Conservation (phyloP, 2,329 filamentous ascomycete species). For the Xylaria arbuscula region DNA sequence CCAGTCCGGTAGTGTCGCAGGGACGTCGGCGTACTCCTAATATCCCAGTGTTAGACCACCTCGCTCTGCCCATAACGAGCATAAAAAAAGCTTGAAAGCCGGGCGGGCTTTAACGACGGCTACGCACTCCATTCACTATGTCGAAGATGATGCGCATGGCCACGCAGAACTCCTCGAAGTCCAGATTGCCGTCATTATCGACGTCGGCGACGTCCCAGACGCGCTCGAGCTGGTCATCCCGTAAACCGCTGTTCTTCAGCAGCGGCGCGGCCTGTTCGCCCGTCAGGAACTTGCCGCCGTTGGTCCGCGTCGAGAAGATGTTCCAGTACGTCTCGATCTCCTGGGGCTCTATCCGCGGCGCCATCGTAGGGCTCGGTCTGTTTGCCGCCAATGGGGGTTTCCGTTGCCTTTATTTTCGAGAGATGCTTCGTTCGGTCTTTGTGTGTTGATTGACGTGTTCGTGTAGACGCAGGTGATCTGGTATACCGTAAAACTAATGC, state of each 20-base stretch:
- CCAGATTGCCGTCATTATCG: conserved; percentile 95
- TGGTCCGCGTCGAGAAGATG: conserved; percentile 69
- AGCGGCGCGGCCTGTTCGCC: conserved; percentile 71
- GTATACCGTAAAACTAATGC: background rate
- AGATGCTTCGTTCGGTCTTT: background rate
- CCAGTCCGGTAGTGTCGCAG: conserved; percentile 88
- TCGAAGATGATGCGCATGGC: conserved; percentile 99
- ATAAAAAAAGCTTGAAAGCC: too few relatives aligned
- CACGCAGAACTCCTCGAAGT: conserved; percentile 99
- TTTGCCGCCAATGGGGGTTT: conserved; percentile 16
- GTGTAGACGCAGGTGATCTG: background rate
- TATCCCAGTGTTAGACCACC: conserved; percentile 19
- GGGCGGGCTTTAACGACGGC: background rate
- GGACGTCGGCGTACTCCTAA: conserved; percentile 92
- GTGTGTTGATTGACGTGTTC: background rate
- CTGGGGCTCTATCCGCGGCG: conserved; percentile 70
- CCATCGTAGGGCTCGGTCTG: conserved; percentile 55
- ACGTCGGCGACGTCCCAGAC: conserved; percentile 98
- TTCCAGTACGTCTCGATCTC: conserved; percentile 76
- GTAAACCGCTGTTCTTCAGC: conserved; percentile 71
- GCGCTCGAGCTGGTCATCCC: conserved; percentile 85
- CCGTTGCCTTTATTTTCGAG: background rate
- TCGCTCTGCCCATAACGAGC: background rate
- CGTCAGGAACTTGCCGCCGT: conserved; percentile 69
- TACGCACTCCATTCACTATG: conserved; percentile 84